Base-by-base conservation (phyloP, 495 filamentous ascomycete genomes). In the Glarea lozoyensis region DNA sequence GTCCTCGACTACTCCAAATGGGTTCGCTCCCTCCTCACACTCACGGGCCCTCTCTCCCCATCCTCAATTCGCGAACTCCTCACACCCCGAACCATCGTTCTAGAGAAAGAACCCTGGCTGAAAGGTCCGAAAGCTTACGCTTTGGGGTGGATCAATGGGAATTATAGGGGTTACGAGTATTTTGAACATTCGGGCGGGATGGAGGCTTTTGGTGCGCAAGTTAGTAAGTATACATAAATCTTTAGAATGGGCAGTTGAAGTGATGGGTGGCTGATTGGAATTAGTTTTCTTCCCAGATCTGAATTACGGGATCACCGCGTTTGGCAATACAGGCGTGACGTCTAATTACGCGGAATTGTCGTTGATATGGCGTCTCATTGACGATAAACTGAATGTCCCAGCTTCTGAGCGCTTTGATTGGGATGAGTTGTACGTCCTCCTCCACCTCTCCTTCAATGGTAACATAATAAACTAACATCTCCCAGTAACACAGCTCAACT, bases 1-100 rank as follows among this genome's bases (percentile, higher is more conserved):
- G 75, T 75, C 3, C 46, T 62, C 1, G 75, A 78, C 38, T 79
- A 76, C 36, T 54, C 66, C 0, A 62, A 58, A 12, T 79, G 72
- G 71, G 30, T 75, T 2, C 55, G 57, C 9, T 62, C 63, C 10
- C 34, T 60, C 22, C 37, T 65, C 6, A 27, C 37, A 10, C 46
- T 54, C 29, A 44, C 52, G 1, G 49, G 49, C 2, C 64, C 66
- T 1, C 38, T 68, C 3, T 55, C 60, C 12, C 38, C 35, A 42
- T 53, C 57, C 23, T n/a, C n/a, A n/a, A n/a, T n/a, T n/a, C n/a
- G n/a, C n/a, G n/a, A n/a, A n/a, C 66, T 57, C 1, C 62, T 70
- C 33, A 54, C 55, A 19, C 56, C 57, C 4, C 30, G 57, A 29
- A 7, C n/a, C 25, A 29, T 7, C 25, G n/a, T n/a, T n/a, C n/a